These are phyloP conservation scores for Friedmanniomyces simplex DNA, from an alignment of 495 filamentous ascomycete genomes.

Conservation along the genomic window DNA sequence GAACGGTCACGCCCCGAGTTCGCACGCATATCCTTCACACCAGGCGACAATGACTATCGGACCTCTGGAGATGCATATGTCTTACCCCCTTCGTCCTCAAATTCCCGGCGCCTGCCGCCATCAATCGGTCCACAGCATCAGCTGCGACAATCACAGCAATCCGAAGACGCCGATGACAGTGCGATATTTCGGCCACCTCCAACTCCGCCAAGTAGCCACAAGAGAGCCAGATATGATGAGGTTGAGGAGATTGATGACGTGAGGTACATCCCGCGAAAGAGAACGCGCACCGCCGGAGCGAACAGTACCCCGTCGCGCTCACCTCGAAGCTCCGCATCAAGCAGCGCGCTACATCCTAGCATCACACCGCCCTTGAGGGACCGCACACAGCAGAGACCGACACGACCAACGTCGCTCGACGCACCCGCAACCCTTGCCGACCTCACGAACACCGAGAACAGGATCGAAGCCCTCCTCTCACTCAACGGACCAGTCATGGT, in stretches of 20 bases:
- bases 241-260: neutral
- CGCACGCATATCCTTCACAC: neutral
- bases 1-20: neutral
- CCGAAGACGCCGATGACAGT: neutral
- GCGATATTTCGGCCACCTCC: neutral
- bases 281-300: neutral
- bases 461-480: too few species aligned
- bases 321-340: neutral
- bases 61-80: neutral
- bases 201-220: neutral
- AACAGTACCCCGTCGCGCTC: neutral
- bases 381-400: too few species aligned
- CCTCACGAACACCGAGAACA: too few species aligned
- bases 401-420: too few species aligned
- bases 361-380: neutral
- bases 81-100: neutral
- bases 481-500: too few species aligned
- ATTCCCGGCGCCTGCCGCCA: neutral
- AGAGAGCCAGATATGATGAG: neutral
- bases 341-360: neutral
- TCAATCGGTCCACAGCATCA: neutral
- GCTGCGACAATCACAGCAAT: too few species aligned
- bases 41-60: neutral
- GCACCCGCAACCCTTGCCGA: too few species aligned
- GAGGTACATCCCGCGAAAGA: too few species aligned